phyloP scores from a whole-genome alignment of 1,284 basidiomycete species.

The Cutaneotrichosporon spelunceum region DNA sequence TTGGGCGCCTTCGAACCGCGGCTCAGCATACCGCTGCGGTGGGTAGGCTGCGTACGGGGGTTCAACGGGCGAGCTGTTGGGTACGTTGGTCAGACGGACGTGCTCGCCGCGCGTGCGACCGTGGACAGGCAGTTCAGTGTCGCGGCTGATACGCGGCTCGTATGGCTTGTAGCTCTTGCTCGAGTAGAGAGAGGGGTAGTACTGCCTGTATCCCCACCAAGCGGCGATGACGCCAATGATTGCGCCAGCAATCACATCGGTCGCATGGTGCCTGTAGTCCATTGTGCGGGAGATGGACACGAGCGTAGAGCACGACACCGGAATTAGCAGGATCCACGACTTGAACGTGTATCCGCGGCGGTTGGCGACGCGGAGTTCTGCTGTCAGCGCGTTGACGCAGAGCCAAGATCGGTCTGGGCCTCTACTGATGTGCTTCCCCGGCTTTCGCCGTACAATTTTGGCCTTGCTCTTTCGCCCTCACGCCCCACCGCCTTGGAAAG shows the following conservation, averaged over 20 bases:
- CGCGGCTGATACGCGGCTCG: slow-evolving; percentile 38
- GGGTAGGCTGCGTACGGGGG: background rate
- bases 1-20: background rate
- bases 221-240: slow-evolving; percentile 39
- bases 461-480: background rate
- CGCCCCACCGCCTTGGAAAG: too few species aligned
- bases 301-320: slow-evolving; percentile 72
- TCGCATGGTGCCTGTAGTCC: slow-evolving; percentile 50
- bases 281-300: slow-evolving; percentile 84
- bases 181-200: slow-evolving; percentile 43
- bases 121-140: slow-evolving; percentile 24
- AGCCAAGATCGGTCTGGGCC: background rate
- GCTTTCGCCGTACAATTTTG: too few species aligned
- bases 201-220: slow-evolving; percentile 49
- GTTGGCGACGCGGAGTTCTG: slow-evolving; percentile 84
- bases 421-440: too few species aligned
- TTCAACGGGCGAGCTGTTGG: background rate
- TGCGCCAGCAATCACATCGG: slow-evolving; percentile 45
- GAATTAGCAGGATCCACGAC: slow-evolving; percentile 76
- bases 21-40: background rate
- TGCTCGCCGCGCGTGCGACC: background rate
- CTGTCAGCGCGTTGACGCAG: slow-evolving; percentile 52
- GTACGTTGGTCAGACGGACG: background rate
- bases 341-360: slow-evolving; percentile 74
- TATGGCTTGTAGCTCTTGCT: slow-evolving; percentile 41